Base-by-base conservation (phyloP, 352 stramenopile species). In the Globisporangium abappressorium region DNA sequence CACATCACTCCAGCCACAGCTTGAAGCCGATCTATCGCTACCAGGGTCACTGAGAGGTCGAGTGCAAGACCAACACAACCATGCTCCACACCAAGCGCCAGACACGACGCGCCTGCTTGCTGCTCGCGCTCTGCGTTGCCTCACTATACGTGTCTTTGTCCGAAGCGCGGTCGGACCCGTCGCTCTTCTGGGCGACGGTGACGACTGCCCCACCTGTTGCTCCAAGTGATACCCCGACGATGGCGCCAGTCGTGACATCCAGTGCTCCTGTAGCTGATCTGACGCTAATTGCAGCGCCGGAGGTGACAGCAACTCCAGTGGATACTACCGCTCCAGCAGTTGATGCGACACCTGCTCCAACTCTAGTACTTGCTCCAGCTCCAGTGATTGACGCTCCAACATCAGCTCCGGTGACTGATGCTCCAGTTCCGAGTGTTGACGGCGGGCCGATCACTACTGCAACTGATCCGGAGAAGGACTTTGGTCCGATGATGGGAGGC, bases 111-210 rank as follows among this genome's bases (percentile, higher is more conserved):
- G 24, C 20, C 3, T 36, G 28, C 20, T 2, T 58, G 30, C 60
- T 65, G 1, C 28, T 56, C 20, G 46, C 28, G n/a, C 24, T 65
- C 24, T 65, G 46, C 11, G n/a, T 61, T 20, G 18, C 30, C 18
- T 18, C n/a, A 12, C 9, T 20, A 30, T 28, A 49, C 18, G 11
- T 36, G n/a, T 20, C 60, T 30, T 20, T 4, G 4, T 56, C 33
- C 26, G 24, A 28, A 15, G 41, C 60, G 30, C 47, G 43, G 20
- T 65, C 60, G 9, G 60, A 65, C 20, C 60, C 60, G 20, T 57
- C 47, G n/a, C 43, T 56, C 22, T 65, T 58, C 30, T 65, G 60
- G 60, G 60, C 28, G 7, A 26, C 33, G 4, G 24, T 41, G 24
- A 65, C 46, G 18, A 43, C 46, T 43, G 43, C 49, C 1, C 60